These are phyloP conservation scores for Massariosphaeria phaeospora DNA, from an alignment of 495 filamentous ascomycete species.

Conservation along the genomic window DNA sequence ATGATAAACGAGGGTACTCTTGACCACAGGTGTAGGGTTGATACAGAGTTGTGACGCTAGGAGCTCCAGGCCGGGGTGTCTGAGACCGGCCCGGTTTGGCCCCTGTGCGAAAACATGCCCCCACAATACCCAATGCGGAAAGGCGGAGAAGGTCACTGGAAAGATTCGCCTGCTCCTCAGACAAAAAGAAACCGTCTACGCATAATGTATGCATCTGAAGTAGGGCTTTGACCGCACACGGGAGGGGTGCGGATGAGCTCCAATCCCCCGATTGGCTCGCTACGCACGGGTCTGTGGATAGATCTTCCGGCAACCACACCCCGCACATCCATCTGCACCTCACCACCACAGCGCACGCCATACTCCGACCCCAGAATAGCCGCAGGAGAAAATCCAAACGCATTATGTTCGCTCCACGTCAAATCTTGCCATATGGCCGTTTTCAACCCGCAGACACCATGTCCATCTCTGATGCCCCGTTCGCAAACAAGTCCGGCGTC, in stretches of 20 bases:
- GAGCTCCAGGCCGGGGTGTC: not conserved
- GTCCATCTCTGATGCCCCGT: slow-evolving; percentile 12
- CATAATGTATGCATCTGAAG: not conserved
- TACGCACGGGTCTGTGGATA: not conserved
- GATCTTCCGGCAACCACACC: not conserved
- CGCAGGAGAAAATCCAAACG: slow-evolving; percentile 6
- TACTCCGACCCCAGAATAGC: not conserved
- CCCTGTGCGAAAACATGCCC: slow-evolving; percentile 1
- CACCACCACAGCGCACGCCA: not conserved
- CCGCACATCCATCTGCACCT: not conserved
- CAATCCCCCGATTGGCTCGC: too few relatives aligned
- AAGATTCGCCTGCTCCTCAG: not conserved
- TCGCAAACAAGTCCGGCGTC: slow-evolving; percentile 11
- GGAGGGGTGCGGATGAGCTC: too few relatives aligned
- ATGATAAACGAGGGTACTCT: slow-evolving; percentile 9
- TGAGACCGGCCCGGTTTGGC: slow-evolving; percentile 13
- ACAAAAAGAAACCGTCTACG: slow-evolving; percentile 2
- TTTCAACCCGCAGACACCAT: slow-evolving; percentile 11
- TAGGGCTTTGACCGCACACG: too few relatives aligned
- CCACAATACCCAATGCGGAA: not conserved
- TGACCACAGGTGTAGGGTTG: slow-evolving; percentile 10
- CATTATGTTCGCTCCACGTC: slow-evolving; percentile 7
- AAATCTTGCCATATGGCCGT: slow-evolving; percentile 8
- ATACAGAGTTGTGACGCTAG: slow-evolving; percentile 17
- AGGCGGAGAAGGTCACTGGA: not conserved